A percentile compares a stretch with the other conserved stretches of the same genome.
These are phyloP conservation scores for Persicaria maculosa DNA, from an alignment of 148 eudicot species.

Conservation along the genomic window DNA sequence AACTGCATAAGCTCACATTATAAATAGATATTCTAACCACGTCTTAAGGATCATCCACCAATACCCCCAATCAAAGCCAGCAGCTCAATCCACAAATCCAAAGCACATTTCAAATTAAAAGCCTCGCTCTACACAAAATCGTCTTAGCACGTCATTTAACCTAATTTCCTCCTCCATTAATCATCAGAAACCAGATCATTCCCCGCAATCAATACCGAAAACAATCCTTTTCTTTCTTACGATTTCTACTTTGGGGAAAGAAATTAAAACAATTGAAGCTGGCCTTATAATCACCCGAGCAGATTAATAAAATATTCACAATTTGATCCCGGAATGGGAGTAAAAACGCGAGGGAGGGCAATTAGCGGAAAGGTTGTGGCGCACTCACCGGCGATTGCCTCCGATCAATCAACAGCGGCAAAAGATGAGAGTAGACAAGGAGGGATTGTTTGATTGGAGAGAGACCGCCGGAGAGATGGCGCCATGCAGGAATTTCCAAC, in stretches of 20 bases:
- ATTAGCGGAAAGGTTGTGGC: neutral
- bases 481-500: neutral
- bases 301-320: neutral
- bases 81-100: constrained; percentile 4
- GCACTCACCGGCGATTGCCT: neutral
- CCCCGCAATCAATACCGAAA: neutral
- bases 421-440: neutral
- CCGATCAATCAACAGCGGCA: constrained; percentile 1
- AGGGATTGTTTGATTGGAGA: constrained; percentile 5
- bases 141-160: neutral
- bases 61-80: neutral
- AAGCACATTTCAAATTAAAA: neutral
- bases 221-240: neutral
- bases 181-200: neutral
- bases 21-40: neutral
- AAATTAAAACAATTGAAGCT: neutral
- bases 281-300: neutral
- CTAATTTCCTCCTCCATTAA: neutral
- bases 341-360: neutral
- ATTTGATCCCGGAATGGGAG: neutral
- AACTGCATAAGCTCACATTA: neutral
- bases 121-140: neutral
- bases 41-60: neutral
- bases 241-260: neutral
- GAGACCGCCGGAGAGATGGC: neutral